Evolutionary conservation across 805 yeast species (phyloP), one percentile per base, ranked within the genome.

Genomic region (Barnettozyma wickerhamii): DNA sequence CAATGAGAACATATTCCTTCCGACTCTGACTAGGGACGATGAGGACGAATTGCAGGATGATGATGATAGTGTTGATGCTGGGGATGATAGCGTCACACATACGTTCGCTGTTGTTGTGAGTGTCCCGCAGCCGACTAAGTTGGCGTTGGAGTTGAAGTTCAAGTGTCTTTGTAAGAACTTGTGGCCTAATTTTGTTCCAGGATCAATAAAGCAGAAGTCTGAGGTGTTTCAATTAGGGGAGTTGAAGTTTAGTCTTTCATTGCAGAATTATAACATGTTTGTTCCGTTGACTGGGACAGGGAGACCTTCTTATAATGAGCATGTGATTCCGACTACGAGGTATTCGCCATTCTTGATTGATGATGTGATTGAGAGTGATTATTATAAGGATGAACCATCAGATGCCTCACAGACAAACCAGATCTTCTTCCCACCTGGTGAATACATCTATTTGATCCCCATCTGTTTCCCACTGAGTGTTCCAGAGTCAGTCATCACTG

Each of bases 371-470:
- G 28, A 34, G 20, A 13, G 30, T 23, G 34, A 19, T 2, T 41
- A 36, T 29, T 41, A 36, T 21, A 41, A 37, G 23, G 44, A 41
- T 9, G 14, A 28, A 2, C 32, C 27, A 12, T 15, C 33, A 5
- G 20, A 30, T 21, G 27, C 21, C 9, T 17, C 13, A 15, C 3
- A n/a, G 12, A 12, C 7, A 4, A 27, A 27, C 26, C 38, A 37
- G 19, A 37, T 37, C 4, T 44, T 33, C 13, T 58, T 59, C 47
- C 72, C 72, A 47, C 77, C 90, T 1, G 95, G 95, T 18, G 74
- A 80, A 49, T 84, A 84, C 53, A 72, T 84, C 3, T 84, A 81
- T 52, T 56, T 81, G 15, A 57, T 84, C 6, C 91, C 93, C 0
- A 64, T 79, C 0, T 59, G 76, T 6, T 71, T 82, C 38, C 83